Percentiles rank a stretch among this genome's conserved stretches.
These are phyloP conservation scores for Cercophora newfieldiana DNA, from an alignment of 495 filamentous ascomycete genomes.

Conservation along the genomic window DNA sequence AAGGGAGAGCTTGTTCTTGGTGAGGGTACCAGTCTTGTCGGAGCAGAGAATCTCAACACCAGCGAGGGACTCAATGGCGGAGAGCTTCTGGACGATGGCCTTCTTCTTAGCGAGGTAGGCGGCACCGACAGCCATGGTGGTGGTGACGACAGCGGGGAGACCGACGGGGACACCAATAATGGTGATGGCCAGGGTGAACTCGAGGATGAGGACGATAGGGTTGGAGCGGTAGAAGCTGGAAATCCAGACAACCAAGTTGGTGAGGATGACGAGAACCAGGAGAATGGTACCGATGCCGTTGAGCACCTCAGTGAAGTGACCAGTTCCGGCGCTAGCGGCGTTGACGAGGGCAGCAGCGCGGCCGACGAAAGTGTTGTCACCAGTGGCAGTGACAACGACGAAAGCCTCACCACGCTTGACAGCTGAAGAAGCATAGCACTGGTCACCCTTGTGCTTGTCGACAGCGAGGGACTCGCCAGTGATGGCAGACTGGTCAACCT, in stretches of 20 bases:
- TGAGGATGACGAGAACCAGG: slow-evolving; percentile 76
- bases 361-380: slow-evolving; percentile 87
- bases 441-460: slow-evolving; percentile 77
- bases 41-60: slow-evolving; percentile 97
- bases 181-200: slow-evolving; percentile 82
- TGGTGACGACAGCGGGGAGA: slow-evolving; percentile 93
- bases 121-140: slow-evolving; percentile 94
- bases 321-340: slow-evolving; percentile 65
- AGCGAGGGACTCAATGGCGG: slow-evolving; percentile 90
- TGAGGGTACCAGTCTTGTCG: slow-evolving; percentile 93
- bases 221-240: slow-evolving; percentile 85
- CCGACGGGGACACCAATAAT: slow-evolving; percentile 95
- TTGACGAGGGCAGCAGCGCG: slow-evolving; percentile 83
- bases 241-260: slow-evolving; percentile 80
- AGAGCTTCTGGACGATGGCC: slow-evolving; percentile 94
- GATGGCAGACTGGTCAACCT: slow-evolving; percentile 89
- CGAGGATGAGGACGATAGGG: slow-evolving; percentile 69
- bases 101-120: slow-evolving; percentile 93
- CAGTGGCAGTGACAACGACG: slow-evolving; percentile 77
- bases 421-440: slow-evolving; percentile 78
- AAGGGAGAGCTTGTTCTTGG: slow-evolving; percentile 88
- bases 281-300: slow-evolving; percentile 84
- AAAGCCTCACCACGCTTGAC: slow-evolving; percentile 88
- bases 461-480: slow-evolving; percentile 92
- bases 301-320: slow-evolving; percentile 88